phyloP scores from a whole-genome alignment of 148 eudicot species.

The Chenopodium suecicum region DNA sequence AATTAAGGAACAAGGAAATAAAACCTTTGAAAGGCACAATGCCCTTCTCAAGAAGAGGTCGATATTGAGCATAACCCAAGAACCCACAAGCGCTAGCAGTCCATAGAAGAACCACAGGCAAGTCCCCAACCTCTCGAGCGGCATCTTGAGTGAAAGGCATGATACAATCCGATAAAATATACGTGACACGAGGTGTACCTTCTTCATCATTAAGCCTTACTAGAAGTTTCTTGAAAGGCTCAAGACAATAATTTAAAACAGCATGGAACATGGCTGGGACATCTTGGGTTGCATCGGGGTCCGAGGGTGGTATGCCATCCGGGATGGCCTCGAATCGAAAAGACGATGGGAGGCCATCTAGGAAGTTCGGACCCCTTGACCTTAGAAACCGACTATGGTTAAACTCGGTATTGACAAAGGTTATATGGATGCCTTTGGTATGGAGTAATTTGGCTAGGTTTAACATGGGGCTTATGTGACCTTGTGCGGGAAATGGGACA shows the following conservation, averaged over 20 bases:
- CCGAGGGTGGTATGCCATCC: slow-evolving; percentile 39
- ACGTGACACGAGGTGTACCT: slow-evolving; percentile 28
- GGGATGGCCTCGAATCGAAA: slow-evolving; percentile 39
- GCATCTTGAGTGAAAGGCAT: slow-evolving; percentile 38
- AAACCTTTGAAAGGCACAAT: slow-evolving; percentile 48
- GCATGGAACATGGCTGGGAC: slow-evolving; percentile 22
- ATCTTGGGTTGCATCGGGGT: slow-evolving; percentile 43
- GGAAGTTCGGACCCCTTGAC: not conserved
- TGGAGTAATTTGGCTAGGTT: slow-evolving; percentile 43
- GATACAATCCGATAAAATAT: slow-evolving; percentile 31
- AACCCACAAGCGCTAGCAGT: slow-evolving; percentile 41
- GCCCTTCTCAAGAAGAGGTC: slow-evolving; percentile 21
- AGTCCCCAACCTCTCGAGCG: not conserved
- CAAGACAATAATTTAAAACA: slow-evolving; percentile 1
- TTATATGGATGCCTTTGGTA: slow-evolving; percentile 33
- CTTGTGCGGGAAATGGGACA: slow-evolving; percentile 35
- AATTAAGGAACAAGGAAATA: too few relatives aligned
- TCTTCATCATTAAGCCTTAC: slow-evolving; percentile 3
- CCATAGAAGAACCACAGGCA: slow-evolving; percentile 34
- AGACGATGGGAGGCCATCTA: slow-evolving; percentile 14
- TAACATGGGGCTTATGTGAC: slow-evolving; percentile 43
- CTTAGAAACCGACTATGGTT: slow-evolving; percentile 20
- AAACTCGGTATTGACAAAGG: slow-evolving; percentile 39
- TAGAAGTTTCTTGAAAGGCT: slow-evolving; percentile 35
- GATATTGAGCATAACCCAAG: slow-evolving; percentile 29